Percentiles rank a stretch among this genome's conserved stretches.
These are phyloP conservation scores for Talaromyces adpressus DNA, from an alignment of 495 filamentous ascomycete genomes.

Conservation along the genomic window DNA sequence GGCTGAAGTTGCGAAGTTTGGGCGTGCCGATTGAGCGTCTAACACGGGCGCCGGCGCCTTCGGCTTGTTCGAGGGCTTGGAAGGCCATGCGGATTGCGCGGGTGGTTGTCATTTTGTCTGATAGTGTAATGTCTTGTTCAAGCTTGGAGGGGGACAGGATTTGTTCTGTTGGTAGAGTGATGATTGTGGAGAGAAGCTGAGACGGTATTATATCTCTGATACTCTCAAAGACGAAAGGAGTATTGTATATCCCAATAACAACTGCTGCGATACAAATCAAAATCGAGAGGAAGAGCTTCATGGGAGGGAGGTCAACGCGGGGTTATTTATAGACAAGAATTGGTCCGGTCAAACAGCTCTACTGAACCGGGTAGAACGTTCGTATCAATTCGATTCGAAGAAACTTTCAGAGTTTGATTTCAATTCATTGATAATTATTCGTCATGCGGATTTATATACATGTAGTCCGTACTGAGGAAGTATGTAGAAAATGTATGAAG, in stretches of 20 bases:
- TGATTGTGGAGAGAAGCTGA: not conserved
- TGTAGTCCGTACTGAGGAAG: not conserved
- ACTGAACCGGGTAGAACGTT: slow-evolving; percentile 22
- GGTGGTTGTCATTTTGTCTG: slow-evolving; percentile 55
- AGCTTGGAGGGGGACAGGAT: slow-evolving; percentile 1
- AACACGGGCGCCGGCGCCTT: slow-evolving; percentile 85
- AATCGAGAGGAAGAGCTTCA: slow-evolving; percentile 37
- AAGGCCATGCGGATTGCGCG: slow-evolving; percentile 75
- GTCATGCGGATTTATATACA: not conserved
- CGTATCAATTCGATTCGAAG: not conserved
- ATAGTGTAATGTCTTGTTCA: slow-evolving; percentile 11
- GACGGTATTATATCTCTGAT: not conserved
- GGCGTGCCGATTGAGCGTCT: slow-evolving; percentile 83
- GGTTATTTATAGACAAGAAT: slow-evolving; percentile 26
- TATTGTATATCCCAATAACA: slow-evolving; percentile 20
- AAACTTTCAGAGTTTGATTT: not conserved
- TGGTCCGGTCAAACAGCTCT: not conserved
- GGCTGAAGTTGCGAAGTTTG: slow-evolving; percentile 76
- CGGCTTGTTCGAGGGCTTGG: slow-evolving; percentile 76
- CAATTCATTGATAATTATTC: not conserved
- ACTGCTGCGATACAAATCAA: slow-evolving; percentile 39
- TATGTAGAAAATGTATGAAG: not conserved
- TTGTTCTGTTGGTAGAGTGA: not conserved
- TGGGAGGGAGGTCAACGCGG: slow-evolving; percentile 17
- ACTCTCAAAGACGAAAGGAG: slow-evolving; percentile 4